Conservation (phyloP, 2,329 filamentous ascomycete species). For the Fusarium camptoceras region DNA sequence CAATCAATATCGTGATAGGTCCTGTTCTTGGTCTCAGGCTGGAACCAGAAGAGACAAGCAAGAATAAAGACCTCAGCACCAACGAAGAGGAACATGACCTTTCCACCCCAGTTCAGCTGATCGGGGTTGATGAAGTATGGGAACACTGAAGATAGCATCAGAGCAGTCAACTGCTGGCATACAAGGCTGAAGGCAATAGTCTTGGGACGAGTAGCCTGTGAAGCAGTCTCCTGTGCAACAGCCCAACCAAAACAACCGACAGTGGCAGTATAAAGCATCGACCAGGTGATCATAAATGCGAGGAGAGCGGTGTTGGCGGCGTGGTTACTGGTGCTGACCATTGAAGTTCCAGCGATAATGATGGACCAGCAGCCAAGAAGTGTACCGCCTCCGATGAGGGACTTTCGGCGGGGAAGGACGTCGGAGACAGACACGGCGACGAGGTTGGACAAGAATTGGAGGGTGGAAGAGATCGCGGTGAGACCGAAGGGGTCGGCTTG, state of each 20-base stretch:
- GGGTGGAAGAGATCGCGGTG: slow-evolving; percentile 46
- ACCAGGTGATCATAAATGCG: slow-evolving; percentile 48
- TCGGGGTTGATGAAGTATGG: slow-evolving; percentile 55
- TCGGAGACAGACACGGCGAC: slow-evolving; percentile 43
- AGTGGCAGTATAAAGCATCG: slow-evolving; percentile 47
- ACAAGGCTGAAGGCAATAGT: slow-evolving; percentile 47
- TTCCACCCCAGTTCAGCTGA: slow-evolving; percentile 54
- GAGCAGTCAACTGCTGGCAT: slow-evolving; percentile 51
- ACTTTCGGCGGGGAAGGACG: slow-evolving; percentile 44
- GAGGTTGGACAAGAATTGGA: slow-evolving; percentile 47
- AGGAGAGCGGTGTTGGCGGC: slow-evolving; percentile 46
- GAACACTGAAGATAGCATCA: slow-evolving; percentile 52
- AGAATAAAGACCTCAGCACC: slow-evolving; percentile 52
- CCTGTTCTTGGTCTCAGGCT: slow-evolving; percentile 55
- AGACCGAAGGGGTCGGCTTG: slow-evolving; percentile 47
- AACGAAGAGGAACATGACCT: slow-evolving; percentile 54
- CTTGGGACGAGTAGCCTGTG: slow-evolving; percentile 46
- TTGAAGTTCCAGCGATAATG: slow-evolving; percentile 44
- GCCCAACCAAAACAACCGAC: slow-evolving; percentile 49
- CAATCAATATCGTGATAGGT: slow-evolving; percentile 52
- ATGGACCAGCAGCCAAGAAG: slow-evolving; percentile 45
- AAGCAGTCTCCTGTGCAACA: slow-evolving; percentile 46
- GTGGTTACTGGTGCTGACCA: slow-evolving; percentile 34
- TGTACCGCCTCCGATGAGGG: slow-evolving; percentile 44
- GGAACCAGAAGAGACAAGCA: slow-evolving; percentile 48